Evolutionary conservation across 306 rosid species (phyloP).

Genomic region (Dalbergia oliveri): DNA sequence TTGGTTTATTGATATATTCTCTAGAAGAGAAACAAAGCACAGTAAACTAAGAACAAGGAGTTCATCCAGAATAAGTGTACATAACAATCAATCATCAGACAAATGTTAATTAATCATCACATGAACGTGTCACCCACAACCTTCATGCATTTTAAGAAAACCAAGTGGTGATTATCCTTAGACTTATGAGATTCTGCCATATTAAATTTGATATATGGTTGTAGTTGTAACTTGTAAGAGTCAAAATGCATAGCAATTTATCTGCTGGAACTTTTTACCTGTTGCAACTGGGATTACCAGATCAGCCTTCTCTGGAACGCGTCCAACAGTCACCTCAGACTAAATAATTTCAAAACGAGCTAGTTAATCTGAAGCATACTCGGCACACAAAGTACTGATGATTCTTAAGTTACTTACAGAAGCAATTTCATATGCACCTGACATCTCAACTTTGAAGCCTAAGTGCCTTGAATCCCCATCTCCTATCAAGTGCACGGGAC

Average conservation of each 20-base stretch:
- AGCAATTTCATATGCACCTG: constrained; percentile 79
- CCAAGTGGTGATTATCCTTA: neutral
- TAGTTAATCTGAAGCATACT: constrained; percentile 43
- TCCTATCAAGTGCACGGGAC: constrained; percentile 59
- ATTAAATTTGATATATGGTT: neutral
- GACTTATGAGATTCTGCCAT: neutral
- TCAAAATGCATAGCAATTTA: constrained; percentile 9
- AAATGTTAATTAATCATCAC: neutral
- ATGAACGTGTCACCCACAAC: neutral
- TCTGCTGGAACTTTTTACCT: constrained; percentile 55
- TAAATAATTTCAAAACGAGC: constrained; percentile 44
- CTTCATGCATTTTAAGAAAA: constrained; percentile 13
- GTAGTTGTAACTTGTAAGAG: constrained; percentile 5
- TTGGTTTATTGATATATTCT: constrained; percentile 1
- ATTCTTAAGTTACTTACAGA: constrained; percentile 69
- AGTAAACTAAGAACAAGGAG: constrained; percentile 2
- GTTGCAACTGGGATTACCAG: constrained; percentile 91
- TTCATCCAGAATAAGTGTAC: neutral
- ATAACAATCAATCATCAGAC: neutral
- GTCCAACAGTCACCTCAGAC: constrained; percentile 84
- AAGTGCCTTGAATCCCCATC: constrained; percentile 87
- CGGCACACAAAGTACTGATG: constrained; percentile 21
- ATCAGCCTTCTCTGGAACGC: constrained; percentile 88
- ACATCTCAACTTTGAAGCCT: constrained; percentile 82
- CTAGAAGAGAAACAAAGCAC: constrained; percentile 1